Conservation (phyloP, 495 filamentous ascomycete genomes). For the Ascodesmis nigricans region DNA sequence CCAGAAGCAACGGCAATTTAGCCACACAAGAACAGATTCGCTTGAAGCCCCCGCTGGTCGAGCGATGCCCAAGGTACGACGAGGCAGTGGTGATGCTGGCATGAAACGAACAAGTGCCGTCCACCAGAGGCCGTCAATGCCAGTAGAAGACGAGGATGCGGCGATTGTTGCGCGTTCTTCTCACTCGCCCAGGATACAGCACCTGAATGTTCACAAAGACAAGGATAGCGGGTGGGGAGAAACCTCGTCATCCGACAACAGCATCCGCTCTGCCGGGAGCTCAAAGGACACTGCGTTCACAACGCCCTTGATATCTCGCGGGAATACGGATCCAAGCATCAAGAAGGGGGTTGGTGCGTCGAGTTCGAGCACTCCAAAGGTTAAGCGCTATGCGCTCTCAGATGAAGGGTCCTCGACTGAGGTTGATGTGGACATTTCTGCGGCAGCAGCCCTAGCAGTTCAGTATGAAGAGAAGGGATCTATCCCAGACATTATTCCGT, state of each 20-base stretch:
- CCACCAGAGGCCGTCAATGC: conserved; percentile 10
- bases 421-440: conserved; percentile 31
- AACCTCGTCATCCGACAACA: conserved; percentile 19
- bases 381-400: no score
- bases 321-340: conserved; percentile 12
- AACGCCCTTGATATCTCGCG: conserved; percentile 12
- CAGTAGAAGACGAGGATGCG: conserved; percentile 18
- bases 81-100: conserved; percentile 14
- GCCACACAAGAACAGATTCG: conserved; percentile 16
- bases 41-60: conserved; percentile 13
- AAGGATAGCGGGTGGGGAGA: conserved; percentile 21
- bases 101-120: conserved; percentile 18
- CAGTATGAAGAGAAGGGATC: conserved; percentile 26
- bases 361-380: no score
- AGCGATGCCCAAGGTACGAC: conserved; percentile 11
- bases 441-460: conserved; percentile 33
- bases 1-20: conserved; percentile 12
- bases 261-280: conserved; percentile 16
- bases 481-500: conserved; percentile 21
- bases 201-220: conserved; percentile 12
- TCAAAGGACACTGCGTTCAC: conserved; percentile 17
- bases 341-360: no score
- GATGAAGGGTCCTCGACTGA: no score
- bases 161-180: conserved; percentile 10
- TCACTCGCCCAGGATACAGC: conserved; percentile 6